Base-by-base conservation (phyloP, 768 basidiomycete genomes). In the button mushroom (Agaricus bisporus) region DNA sequence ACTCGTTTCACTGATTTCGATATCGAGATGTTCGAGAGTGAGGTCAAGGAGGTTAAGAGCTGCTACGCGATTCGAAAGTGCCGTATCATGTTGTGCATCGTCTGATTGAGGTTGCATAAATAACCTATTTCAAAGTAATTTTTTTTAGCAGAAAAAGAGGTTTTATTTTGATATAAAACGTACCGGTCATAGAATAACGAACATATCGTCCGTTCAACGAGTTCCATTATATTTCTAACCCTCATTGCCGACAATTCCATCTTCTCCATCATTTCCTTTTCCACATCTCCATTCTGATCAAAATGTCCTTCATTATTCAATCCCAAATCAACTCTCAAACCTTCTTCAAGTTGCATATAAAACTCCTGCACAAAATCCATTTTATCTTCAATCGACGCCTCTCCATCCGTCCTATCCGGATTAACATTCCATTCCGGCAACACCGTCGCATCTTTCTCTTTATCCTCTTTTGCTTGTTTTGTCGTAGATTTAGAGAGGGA, bases 31-130 rank as follows among this genome's bases (percentile, higher is more conserved):
- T 37, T 88, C 86, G 9, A 98, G 72, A 2, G 84, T 79, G 0
- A 99, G 73, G 66, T 98, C 95, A 1, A 98, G 75, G 76, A 94
- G 81, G 59, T 95, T 94, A 42, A 99, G 74, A 1, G 94, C 95
- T 12, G 92, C 91, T 14, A 98, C 85, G 5, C 95, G 83, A 62
- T 84, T 88, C 0, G 94, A 83, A 3, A 99, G 73, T 0, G 91
- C 88, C 61, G 91, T 91, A 64, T 99, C 94, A 64, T 97, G 95
- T 1, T 85, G 85, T 0, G 80, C 74, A 61, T 99, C 95, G 17
- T 80, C 80, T 2, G 83, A 75, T 1, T 70, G 66, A 3, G 76
- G 71, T 15, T 88, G 90, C 49, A 84, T 78, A 69, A 93, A 97
- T 3, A 97, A 61, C 52, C 92, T 95, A n/a, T 7, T 9, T 45